phyloP scores from a whole-genome alignment of 176 grass and related monocot genomes.

The Secale cereale region DNA sequence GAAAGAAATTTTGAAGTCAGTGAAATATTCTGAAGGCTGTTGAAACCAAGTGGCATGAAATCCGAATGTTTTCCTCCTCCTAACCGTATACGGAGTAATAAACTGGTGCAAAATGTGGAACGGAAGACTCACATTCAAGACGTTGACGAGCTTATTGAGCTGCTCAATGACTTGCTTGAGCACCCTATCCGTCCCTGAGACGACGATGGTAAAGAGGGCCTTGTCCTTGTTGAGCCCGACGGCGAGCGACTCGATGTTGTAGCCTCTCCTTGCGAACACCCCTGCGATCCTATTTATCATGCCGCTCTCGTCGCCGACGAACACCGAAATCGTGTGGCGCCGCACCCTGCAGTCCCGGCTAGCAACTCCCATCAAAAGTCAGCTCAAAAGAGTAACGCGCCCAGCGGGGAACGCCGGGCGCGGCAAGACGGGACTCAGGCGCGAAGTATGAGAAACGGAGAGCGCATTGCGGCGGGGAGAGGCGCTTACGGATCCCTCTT shows the following conservation, averaged over 20 bases:
- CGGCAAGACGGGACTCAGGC: background rate
- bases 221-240: conserved; percentile 98
- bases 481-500: conserved; percentile 35
- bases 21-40: background rate
- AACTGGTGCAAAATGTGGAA: background rate
- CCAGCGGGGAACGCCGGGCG: background rate
- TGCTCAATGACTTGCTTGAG: conserved; percentile 92
- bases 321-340: conserved; percentile 90
- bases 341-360: conserved; percentile 47
- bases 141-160: conserved; percentile 88
- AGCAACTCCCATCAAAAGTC: background rate
- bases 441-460: background rate
- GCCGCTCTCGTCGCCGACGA: conserved; percentile 96
- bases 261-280: conserved; percentile 89
- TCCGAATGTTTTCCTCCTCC: background rate
- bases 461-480: background rate
- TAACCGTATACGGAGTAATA: background rate
- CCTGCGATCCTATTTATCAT: conserved; percentile 98
- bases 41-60: background rate
- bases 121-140: conserved; percentile 47
- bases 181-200: conserved; percentile 73
- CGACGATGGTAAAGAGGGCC: conserved; percentile 94
- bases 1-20: background rate
- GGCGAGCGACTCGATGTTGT: conserved; percentile 95
- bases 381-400: background rate